These are phyloP conservation scores for Ophiostoma ulmi DNA, from an alignment of 2,329 filamentous ascomycete genomes.

Conservation along the genomic window DNA sequence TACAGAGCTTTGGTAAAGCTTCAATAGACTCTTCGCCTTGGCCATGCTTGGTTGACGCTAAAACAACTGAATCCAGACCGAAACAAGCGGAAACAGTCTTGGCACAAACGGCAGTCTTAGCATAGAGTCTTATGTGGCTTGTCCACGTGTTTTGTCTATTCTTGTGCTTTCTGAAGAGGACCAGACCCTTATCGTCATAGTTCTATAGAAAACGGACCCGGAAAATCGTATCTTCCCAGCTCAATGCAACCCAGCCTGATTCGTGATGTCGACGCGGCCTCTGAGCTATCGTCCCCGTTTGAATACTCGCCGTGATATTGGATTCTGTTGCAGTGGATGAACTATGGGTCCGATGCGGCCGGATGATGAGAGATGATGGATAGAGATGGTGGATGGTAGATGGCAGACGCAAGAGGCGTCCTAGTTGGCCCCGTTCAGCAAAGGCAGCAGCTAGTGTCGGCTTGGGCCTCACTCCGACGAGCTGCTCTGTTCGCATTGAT, in stretches of 20 bases:
- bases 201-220: background rate
- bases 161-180: background rate
- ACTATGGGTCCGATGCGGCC: background rate
- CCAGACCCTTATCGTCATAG: background rate
- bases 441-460: no score
- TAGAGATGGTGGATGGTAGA: no score
- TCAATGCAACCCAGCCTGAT: background rate
- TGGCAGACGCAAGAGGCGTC: background rate
- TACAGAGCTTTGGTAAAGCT: no score
- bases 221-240: background rate
- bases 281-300: background rate
- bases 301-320: background rate
- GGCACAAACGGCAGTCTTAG: background rate
- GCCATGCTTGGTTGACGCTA: background rate
- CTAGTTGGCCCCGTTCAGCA: background rate
- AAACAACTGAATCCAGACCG: background rate
- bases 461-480: no score
- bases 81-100: background rate
- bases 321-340: background rate
- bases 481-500: background rate
- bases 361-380: background rate
- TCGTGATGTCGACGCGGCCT: background rate
- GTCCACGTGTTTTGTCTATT: conserved; percentile 8
- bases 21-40: no score
- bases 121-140: background rate